Conservation (phyloP, 495 filamentous ascomycete species). For the Penicillium canariense region DNA sequence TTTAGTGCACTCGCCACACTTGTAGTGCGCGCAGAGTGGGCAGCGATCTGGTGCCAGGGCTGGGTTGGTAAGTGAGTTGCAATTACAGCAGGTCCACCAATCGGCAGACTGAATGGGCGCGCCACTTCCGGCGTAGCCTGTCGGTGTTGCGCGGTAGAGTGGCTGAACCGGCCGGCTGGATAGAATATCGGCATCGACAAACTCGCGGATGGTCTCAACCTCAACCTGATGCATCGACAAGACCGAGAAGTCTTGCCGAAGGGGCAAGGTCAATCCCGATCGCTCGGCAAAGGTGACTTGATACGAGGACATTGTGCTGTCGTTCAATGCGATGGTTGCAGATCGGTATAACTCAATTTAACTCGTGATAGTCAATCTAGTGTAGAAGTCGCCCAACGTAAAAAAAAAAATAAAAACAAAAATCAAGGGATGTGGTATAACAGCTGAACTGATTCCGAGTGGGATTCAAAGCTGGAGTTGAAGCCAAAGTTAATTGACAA, state of each 20-base stretch:
- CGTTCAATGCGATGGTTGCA: not conserved
- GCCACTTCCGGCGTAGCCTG: not conserved
- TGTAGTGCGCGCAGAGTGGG: conserved; percentile 4
- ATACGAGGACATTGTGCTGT: not conserved
- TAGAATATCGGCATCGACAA: not conserved
- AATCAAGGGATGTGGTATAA: too few relatives aligned
- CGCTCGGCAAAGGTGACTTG: not conserved
- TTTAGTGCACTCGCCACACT: not conserved
- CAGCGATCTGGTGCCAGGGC: conserved; percentile 13
- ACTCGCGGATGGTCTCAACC: not conserved
- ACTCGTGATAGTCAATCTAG: not conserved
- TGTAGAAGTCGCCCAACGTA: not conserved
- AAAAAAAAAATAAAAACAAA: not conserved
- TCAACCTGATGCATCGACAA: too few relatives aligned
- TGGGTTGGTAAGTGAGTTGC: not conserved
- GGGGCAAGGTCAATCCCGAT: not conserved
- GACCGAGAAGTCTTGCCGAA: not conserved
- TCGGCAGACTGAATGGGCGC: not conserved
- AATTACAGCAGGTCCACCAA: conserved; percentile 10
- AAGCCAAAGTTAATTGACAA: not conserved
- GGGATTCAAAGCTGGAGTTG: not conserved
- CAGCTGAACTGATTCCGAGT: not conserved
- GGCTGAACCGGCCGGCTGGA: not conserved
- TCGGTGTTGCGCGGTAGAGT: not conserved
- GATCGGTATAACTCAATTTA: not conserved